Evolutionary conservation across 495 filamentous ascomycete genomes (phyloP).

Genomic region (Gamarada debralockiae): DNA sequence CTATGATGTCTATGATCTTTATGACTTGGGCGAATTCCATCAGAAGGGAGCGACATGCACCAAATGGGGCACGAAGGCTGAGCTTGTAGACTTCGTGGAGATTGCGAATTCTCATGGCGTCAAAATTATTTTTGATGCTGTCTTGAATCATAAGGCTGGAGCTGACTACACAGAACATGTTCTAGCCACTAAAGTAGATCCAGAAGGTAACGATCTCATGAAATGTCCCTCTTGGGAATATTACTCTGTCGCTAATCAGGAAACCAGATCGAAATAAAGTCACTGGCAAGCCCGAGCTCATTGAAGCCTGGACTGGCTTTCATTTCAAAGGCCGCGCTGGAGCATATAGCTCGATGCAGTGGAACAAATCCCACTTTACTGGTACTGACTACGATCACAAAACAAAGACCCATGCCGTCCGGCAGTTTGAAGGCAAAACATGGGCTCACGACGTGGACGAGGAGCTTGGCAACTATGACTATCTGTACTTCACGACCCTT

Average conservation of each 20-base stretch:
- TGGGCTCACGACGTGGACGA: slow-evolving; percentile 46
- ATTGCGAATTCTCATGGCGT: slow-evolving; percentile 48
- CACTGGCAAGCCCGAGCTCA: slow-evolving; percentile 51
- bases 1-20: slow-evolving; percentile 72
- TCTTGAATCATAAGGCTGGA: slow-evolving; percentile 68
- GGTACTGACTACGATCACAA: background rate
- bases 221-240: too few species aligned
- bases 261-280: slow-evolving; percentile 44
- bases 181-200: too few species aligned
- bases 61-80: slow-evolving; percentile 63
- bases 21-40: slow-evolving; percentile 70
- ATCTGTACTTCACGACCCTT: too few species aligned
- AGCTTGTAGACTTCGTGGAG: slow-evolving; percentile 48
- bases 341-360: slow-evolving; percentile 55
- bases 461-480: slow-evolving; percentile 65
- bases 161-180: slow-evolving; percentile 58
- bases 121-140: slow-evolving; percentile 64
- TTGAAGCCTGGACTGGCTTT: slow-evolving; percentile 63
- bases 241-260: too few species aligned
- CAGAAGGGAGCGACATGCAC: slow-evolving; percentile 58
- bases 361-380: slow-evolving; percentile 37
- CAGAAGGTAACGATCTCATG: too few species aligned
- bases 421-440: background rate
- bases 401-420: background rate
- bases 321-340: slow-evolving; percentile 56